Conservation (phyloP, 139 green algal species). For the Raphidocelis subcapitata region DNA sequence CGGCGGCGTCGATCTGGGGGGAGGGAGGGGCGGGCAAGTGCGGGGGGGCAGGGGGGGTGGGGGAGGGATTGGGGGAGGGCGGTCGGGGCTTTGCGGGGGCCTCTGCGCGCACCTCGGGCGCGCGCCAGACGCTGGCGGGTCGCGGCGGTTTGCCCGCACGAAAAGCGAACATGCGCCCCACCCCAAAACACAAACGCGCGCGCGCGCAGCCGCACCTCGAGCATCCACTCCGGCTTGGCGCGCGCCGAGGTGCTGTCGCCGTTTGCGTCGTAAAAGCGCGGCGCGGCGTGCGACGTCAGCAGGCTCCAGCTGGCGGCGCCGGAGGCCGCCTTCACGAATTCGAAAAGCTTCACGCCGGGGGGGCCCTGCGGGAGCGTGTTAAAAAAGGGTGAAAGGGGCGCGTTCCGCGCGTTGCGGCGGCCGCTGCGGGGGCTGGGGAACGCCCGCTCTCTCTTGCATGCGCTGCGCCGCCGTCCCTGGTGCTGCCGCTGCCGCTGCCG, state of each 20-base stretch:
- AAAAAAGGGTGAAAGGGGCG: not conserved
- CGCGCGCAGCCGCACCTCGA: slow-evolving; percentile 40
- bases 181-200: too few species aligned
- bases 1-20: slow-evolving; percentile 37
- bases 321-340: slow-evolving; percentile 44
- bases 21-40: not conserved
- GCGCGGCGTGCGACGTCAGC: slow-evolving; percentile 33
- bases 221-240: slow-evolving; percentile 35
- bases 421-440: not conserved
- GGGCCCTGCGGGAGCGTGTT: not conserved
- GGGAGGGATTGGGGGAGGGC: not conserved
- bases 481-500: not conserved
- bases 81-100: not conserved
- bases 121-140: not conserved
- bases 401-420: not conserved
- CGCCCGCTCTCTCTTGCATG: not conserved
- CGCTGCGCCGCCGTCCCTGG: not conserved
- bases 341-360: slow-evolving; percentile 50
- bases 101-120: not conserved
- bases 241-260: slow-evolving; percentile 52
- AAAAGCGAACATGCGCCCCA: not conserved
- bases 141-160: too few species aligned
- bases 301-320: slow-evolving; percentile 55
- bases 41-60: not conserved
- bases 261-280: slow-evolving; percentile 67